Conservation (phyloP, 495 filamentous ascomycete genomes). For the Xylaria palmicola region DNA sequence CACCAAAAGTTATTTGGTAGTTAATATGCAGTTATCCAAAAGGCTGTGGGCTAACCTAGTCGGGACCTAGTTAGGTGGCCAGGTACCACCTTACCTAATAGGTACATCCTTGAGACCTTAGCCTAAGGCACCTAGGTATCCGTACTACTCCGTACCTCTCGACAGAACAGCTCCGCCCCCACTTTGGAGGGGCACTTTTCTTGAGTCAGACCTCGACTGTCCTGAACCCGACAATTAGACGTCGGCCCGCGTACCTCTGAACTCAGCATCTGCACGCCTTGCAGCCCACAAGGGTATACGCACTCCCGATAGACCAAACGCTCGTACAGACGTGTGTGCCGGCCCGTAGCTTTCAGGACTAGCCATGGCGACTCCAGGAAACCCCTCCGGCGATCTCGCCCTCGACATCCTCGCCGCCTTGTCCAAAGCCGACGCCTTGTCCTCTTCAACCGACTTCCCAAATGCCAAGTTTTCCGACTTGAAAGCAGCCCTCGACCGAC, state of each 20-base stretch:
- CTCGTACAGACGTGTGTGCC: neutral
- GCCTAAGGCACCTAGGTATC: neutral
- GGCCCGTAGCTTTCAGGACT: neutral
- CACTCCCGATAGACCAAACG: neutral
- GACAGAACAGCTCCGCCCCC: neutral
- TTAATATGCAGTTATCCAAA: no score
- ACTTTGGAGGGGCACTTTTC: slow-evolving; percentile 12
- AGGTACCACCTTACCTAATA: neutral
- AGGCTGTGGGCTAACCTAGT: no score
- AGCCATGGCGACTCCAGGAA: slow-evolving; percentile 19
- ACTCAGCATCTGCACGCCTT: neutral
- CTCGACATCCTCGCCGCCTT: slow-evolving; percentile 63
- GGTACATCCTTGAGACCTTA: neutral
- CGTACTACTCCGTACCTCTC: neutral
- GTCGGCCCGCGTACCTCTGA: neutral
- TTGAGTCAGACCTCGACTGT: slow-evolving; percentile 2
- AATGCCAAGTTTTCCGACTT: slow-evolving; percentile 63
- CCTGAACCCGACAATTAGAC: neutral
- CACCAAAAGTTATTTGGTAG: no score
- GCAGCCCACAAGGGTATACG: neutral
- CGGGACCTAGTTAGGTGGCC: no score
- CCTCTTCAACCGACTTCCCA: slow-evolving; percentile 74
- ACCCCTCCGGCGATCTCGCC: slow-evolving; percentile 52
- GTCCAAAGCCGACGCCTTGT: slow-evolving; percentile 59
- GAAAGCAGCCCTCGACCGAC: slow-evolving; percentile 81